Evolutionary conservation across 75 land plant genomes (phyloP).

Genomic region (Selaginella moellendorffii): DNA sequence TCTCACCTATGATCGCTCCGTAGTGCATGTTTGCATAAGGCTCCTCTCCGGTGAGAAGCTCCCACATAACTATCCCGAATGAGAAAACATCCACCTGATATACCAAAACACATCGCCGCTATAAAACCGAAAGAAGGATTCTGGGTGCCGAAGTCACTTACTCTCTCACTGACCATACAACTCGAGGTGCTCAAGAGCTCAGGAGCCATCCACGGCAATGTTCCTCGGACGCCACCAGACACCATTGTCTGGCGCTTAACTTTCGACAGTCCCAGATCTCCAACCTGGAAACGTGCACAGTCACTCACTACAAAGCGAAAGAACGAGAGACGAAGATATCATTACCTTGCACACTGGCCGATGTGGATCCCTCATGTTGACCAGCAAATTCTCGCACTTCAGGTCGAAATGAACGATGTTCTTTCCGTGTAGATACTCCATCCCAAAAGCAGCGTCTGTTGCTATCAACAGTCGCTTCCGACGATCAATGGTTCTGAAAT

Average conservation of each 20-base stretch:
- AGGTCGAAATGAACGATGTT: constrained; percentile 90
- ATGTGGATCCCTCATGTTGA: constrained; percentile 94
- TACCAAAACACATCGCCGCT: too few species aligned
- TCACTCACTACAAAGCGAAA: not conserved
- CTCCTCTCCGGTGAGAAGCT: constrained; percentile 78
- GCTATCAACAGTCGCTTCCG: constrained; percentile 81
- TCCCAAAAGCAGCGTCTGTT: constrained; percentile 95
- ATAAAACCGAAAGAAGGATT: too few species aligned
- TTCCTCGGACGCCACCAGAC: constrained; percentile 84
- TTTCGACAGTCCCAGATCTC: constrained; percentile 78
- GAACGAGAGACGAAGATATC: not conserved
- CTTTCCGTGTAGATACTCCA: constrained; percentile 92
- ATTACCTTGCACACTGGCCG: constrained; percentile 97
- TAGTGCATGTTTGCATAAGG: constrained; percentile 80
- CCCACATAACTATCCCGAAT: constrained; percentile 95
- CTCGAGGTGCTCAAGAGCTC: constrained; percentile 61
- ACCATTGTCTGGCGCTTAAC: constrained; percentile 71
- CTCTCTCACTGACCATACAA: constrained; percentile 66
- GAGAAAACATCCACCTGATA: constrained; percentile 94
- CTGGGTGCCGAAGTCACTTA: too few species aligned
- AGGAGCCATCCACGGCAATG: constrained; percentile 98
- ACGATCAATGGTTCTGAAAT: constrained; percentile 69
- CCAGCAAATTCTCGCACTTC: constrained; percentile 86
- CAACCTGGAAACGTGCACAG: constrained; percentile 51
- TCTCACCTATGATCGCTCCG: constrained; percentile 70